Conservation (phyloP, 306 rosid genomes). For the Prunus mongolica region DNA sequence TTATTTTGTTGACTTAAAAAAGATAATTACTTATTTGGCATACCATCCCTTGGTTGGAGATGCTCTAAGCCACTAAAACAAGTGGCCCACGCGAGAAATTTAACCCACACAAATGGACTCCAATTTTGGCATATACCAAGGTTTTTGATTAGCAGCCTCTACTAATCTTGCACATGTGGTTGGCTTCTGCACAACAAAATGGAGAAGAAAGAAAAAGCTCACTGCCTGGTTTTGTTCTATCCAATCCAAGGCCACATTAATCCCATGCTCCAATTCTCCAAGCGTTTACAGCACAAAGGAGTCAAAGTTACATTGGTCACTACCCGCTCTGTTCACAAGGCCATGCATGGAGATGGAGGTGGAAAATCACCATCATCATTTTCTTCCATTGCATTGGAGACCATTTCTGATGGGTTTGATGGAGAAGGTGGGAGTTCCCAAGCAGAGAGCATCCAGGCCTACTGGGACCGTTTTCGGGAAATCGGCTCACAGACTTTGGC, state of each 20-base stretch:
- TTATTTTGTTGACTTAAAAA: not conserved
- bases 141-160: too few species aligned
- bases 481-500: constrained; percentile 22
- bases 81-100: too few species aligned
- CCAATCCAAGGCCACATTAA: constrained; percentile 44
- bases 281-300: constrained; percentile 30
- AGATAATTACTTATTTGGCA: too few species aligned
- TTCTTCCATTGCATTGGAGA: constrained; percentile 14
- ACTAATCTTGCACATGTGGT: too few species aligned
- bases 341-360: not conserved
- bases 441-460: not conserved
- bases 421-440: not conserved
- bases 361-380: not conserved
- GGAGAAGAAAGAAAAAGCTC: too few species aligned
- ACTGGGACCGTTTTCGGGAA: constrained; percentile 9
- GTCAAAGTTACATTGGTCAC: constrained; percentile 27
- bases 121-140: too few species aligned
- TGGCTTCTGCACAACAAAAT: too few species aligned
- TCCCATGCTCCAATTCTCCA: constrained; percentile 41
- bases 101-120: too few species aligned
- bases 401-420: constrained; percentile 46
- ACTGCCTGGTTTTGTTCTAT: constrained; percentile 19
- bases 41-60: constrained; percentile 19
- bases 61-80: constrained; percentile 25
- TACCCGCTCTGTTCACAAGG: constrained; percentile 9